These are phyloP conservation scores for Micractinium conductrix DNA, from an alignment of 139 green algal species.

Conservation along the genomic window DNA sequence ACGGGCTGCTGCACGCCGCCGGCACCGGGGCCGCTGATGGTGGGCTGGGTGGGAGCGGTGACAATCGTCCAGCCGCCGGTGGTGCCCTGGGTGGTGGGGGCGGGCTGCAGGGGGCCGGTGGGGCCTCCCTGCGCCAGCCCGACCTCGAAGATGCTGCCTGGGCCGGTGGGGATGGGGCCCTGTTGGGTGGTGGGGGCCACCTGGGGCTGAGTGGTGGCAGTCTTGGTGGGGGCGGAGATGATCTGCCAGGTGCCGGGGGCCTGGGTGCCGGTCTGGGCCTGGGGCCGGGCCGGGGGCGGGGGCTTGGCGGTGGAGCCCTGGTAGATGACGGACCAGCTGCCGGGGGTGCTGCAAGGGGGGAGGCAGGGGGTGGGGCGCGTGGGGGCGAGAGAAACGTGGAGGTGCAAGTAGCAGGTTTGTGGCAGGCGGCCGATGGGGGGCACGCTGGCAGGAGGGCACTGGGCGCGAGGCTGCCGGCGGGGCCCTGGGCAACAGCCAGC, in stretches of 20 bases:
- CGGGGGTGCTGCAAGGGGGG: background rate
- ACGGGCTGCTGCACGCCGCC: too few species aligned
- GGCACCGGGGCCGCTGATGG: too few species aligned
- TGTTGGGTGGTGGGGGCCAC: background rate
- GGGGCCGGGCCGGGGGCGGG: too few species aligned
- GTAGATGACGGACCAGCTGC: constrained; percentile 22
- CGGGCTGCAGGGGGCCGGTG: too few species aligned
- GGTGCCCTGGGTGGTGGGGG: background rate
- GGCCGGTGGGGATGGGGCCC: background rate
- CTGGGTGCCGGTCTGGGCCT: too few species aligned
- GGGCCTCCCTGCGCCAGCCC: too few species aligned
- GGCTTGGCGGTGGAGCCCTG: too few species aligned
- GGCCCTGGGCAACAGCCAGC: background rate
- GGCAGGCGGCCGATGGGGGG: too few species aligned
- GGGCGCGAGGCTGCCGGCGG: too few species aligned
- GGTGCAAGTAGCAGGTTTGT: background rate
- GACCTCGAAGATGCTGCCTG: too few species aligned
- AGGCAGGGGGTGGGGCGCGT: background rate
- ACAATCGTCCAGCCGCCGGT: background rate
- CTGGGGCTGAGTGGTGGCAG: too few species aligned
- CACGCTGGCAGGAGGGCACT: too few species aligned
- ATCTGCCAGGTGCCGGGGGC: background rate
- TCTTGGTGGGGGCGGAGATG: background rate
- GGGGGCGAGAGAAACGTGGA: background rate
- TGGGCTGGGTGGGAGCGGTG: background rate